These are phyloP conservation scores for Debaryomyces fabryi DNA, from an alignment of 1,139 yeast genomes.

Conservation along the genomic window DNA sequence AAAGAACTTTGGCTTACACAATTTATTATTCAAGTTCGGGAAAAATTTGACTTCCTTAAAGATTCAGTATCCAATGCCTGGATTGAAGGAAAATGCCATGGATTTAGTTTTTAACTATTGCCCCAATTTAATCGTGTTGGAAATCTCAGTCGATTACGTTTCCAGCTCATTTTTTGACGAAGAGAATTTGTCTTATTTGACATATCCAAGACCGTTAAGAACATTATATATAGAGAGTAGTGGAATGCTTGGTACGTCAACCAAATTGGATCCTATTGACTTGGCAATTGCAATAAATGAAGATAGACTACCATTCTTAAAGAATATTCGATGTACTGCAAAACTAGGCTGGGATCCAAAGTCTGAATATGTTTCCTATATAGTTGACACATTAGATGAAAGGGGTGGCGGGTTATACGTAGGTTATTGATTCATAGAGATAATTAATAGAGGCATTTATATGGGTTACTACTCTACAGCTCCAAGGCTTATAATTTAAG, in stretches of 20 bases:
- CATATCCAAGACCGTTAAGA: slow-evolving; percentile 57
- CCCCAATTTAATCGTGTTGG: slow-evolving; percentile 65
- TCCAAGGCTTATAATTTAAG: not conserved
- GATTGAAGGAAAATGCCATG: slow-evolving; percentile 65
- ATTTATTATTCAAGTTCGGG: slow-evolving; percentile 66
- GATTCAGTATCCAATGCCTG: slow-evolving; percentile 88
- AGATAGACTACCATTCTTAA: slow-evolving; percentile 68
- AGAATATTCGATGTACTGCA: slow-evolving; percentile 66
- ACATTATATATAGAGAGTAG: slow-evolving; percentile 77
- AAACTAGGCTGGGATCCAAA: slow-evolving; percentile 88
- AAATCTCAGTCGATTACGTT: slow-evolving; percentile 80
- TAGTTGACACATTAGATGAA: slow-evolving; percentile 43
- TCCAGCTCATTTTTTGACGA: slow-evolving; percentile 68
- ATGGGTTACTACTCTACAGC: slow-evolving; percentile 1
- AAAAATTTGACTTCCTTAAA: slow-evolving; percentile 60
- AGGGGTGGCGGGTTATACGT: slow-evolving; percentile 48
- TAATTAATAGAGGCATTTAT: not conserved
- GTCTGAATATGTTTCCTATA: slow-evolving; percentile 60
- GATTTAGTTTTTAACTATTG: slow-evolving; percentile 76
- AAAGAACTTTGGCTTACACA: slow-evolving; percentile 60
- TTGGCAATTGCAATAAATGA: slow-evolving; percentile 83
- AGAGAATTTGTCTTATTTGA: slow-evolving; percentile 47
- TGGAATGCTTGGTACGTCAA: slow-evolving; percentile 84
- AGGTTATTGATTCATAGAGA: slow-evolving; percentile 32
- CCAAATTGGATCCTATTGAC: slow-evolving; percentile 85